phyloP scores from a whole-genome alignment of 2,329 filamentous ascomycete species.

The Orbilia oligospora region DNA sequence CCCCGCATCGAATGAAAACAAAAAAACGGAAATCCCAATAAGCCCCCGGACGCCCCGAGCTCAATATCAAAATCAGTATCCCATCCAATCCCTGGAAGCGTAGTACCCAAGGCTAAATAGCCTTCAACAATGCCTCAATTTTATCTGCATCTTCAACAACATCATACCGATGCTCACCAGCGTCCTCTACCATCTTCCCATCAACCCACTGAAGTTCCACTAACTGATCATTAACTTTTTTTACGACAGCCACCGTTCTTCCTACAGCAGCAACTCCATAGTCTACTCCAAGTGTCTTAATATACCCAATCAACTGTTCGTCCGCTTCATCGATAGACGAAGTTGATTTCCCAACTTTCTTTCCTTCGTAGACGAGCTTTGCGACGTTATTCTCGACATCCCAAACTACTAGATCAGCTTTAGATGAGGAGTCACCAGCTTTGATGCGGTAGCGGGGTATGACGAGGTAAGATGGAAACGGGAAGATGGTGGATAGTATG shows the following conservation, averaged over 20 bases:
- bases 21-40: not conserved
- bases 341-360: slow-evolving; percentile 59
- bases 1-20: too few relatives aligned
- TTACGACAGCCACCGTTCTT: slow-evolving; percentile 45
- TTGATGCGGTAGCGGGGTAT: slow-evolving; percentile 50
- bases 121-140: slow-evolving; percentile 51
- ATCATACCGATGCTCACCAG: slow-evolving; percentile 51
- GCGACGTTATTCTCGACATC: slow-evolving; percentile 39
- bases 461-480: slow-evolving; percentile 52
- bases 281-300: slow-evolving; percentile 35
- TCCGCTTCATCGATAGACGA: slow-evolving; percentile 53
- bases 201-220: slow-evolving; percentile 55
- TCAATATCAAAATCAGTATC: not conserved
- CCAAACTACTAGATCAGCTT: slow-evolving; percentile 57
- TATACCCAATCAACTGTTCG: slow-evolving; percentile 53
- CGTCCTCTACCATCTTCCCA: slow-evolving; percentile 29
- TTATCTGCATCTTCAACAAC: slow-evolving; percentile 47
- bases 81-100: not conserved
- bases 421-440: slow-evolving; percentile 19
- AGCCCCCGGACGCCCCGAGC: not conserved
- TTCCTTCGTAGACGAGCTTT: slow-evolving; percentile 57
- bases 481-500: slow-evolving; percentile 48
- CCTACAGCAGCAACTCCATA: slow-evolving; percentile 56
- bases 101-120: slow-evolving; percentile 14
- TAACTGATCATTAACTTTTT: slow-evolving; percentile 40